Percentiles rank a stretch among this genome's conserved stretches.
These are phyloP conservation scores for Hibiscus trionum DNA, from an alignment of 345 rosid species.

Conservation along the genomic window DNA sequence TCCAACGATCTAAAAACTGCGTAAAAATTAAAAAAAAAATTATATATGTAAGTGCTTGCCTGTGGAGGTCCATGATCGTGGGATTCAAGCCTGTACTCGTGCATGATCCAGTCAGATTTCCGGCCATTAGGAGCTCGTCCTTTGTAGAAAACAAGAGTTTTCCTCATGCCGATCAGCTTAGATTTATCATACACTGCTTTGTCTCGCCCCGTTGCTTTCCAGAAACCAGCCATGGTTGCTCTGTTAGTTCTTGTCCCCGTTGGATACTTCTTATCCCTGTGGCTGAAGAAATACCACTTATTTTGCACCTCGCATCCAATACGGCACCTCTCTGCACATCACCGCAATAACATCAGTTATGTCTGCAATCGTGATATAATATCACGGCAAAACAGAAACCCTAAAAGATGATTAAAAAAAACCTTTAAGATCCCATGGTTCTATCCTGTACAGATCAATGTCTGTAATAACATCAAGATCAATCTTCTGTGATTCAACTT, in stretches of 20 bases:
- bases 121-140: conserved; percentile 97
- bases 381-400: too few species aligned
- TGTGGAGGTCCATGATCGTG: conserved; percentile 80
- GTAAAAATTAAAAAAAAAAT: too few species aligned
- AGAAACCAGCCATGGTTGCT: conserved; percentile 93
- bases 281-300: conserved; percentile 97
- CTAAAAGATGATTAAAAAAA: too few species aligned
- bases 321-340: conserved; percentile 59
- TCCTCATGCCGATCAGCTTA: conserved; percentile 90
- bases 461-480: conserved; percentile 73
- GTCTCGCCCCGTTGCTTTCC: conserved; percentile 99
- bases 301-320: conserved; percentile 77
- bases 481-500: conserved; percentile 48
- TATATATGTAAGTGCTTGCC: conserved; percentile 15
- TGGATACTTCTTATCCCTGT: conserved; percentile 94
- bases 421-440: conserved; percentile 78
- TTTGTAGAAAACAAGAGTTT: conserved; percentile 83
- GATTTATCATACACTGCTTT: conserved; percentile 77
- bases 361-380: too few species aligned
- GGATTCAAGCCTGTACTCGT: conserved; percentile 89
- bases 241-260: conserved; percentile 95
- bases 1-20: too few species aligned
- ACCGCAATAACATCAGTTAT: background rate
- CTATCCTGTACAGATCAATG: conserved; percentile 73
- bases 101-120: conserved; percentile 97